These are phyloP conservation scores for Phellopilus nigrolimitatus DNA, from an alignment of 1,284 basidiomycete species.

Conservation along the genomic window DNA sequence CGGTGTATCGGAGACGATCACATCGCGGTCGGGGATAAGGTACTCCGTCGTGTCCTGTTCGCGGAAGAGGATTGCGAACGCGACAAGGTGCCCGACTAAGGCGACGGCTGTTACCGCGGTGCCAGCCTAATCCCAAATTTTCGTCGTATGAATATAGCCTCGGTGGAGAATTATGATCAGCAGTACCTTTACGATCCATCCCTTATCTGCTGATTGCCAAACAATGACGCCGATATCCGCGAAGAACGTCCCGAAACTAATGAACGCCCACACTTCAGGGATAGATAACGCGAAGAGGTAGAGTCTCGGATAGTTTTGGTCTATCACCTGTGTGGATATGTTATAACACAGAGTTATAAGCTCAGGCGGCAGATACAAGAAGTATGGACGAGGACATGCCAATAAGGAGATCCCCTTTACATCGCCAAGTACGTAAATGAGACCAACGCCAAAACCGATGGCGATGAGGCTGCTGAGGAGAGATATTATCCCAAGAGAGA, in stretches of 20 bases:
- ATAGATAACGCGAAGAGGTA: slow-evolving; percentile 15
- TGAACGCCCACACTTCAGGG: slow-evolving; percentile 14
- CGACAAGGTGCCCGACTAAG: slow-evolving; percentile 10
- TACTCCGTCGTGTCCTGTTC: slow-evolving; percentile 15
- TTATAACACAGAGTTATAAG: background rate
- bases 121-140: slow-evolving; percentile 3
- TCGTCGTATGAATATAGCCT: background rate
- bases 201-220: slow-evolving; percentile 14
- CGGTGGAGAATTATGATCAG: background rate
- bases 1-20: background rate
- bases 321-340: slow-evolving; percentile 2
- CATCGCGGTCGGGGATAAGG: slow-evolving; percentile 1
- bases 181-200: slow-evolving; percentile 15
- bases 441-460: slow-evolving; percentile 14
- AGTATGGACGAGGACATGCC: background rate
- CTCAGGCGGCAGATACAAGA: background rate
- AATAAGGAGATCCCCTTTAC: background rate
- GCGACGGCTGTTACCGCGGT: slow-evolving; percentile 3
- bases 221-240: slow-evolving; percentile 12
- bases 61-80: slow-evolving; percentile 15
- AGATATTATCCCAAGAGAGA: slow-evolving; percentile 14
- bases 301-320: slow-evolving; percentile 8
- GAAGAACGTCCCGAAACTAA: slow-evolving; percentile 15
- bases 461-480: slow-evolving; percentile 15
- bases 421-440: slow-evolving; percentile 17